Evolutionary conservation across 1,139 yeast genomes (phyloP).

Genomic region (Arxiozyma telluris): DNA sequence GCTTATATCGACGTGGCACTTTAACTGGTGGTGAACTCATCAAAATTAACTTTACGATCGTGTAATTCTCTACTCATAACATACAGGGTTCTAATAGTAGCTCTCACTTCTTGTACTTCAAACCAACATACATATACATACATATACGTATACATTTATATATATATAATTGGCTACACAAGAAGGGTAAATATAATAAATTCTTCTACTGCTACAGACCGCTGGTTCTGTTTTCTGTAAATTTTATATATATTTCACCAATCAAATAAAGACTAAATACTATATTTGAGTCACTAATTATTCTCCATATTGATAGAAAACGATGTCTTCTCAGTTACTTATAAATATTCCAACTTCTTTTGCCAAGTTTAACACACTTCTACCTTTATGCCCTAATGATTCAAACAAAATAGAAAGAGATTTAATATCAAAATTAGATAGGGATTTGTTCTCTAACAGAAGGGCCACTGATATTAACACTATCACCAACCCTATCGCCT

Average conservation of each 20-base stretch:
- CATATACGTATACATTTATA: too few species aligned
- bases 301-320: neutral
- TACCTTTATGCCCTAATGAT: slow-evolving; percentile 1
- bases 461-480: neutral
- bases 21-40: neutral
- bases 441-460: neutral
- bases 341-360: neutral
- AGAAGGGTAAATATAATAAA: too few species aligned
- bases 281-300: too few species aligned
- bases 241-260: too few species aligned
- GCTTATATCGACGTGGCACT: neutral
- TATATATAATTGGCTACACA: neutral
- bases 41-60: neutral
- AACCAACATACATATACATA: too few species aligned
- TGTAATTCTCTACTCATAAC: neutral
- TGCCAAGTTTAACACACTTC: slow-evolving; percentile 2
- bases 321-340: neutral
- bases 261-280: neutral
- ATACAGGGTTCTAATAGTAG: neutral
- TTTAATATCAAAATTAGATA: slow-evolving; percentile 2
- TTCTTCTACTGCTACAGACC: too few species aligned
- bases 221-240: neutral
- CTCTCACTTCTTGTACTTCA: neutral
- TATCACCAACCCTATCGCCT: neutral
- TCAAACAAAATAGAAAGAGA: neutral